Conservation (phyloP, 2,329 filamentous ascomycete species). For the Phaeophleospora eucalypticola region DNA sequence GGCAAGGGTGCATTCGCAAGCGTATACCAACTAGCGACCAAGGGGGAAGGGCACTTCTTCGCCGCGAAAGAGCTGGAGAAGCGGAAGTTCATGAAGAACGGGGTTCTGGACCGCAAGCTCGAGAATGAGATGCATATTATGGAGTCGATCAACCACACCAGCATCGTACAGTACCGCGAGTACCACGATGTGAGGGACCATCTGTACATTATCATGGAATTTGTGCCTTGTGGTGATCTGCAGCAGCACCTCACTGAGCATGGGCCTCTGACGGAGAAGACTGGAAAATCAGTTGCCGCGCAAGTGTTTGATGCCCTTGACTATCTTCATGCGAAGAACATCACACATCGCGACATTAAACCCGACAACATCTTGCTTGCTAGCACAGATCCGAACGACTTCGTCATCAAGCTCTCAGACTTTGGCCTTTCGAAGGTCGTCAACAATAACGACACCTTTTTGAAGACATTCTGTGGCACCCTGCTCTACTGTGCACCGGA, state of each 20-base stretch:
- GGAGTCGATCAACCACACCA: slow-evolving; percentile 74
- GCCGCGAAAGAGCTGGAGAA: slow-evolving; percentile 96
- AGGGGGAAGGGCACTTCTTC: slow-evolving; percentile 75
- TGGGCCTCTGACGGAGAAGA: slow-evolving; percentile 61
- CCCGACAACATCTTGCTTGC: slow-evolving; percentile 93
- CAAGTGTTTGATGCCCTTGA: slow-evolving; percentile 78
- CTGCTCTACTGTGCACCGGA: slow-evolving; percentile 94
- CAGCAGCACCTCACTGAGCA: slow-evolving; percentile 64
- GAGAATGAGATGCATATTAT: slow-evolving; percentile 98
- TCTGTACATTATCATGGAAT: slow-evolving; percentile 98
- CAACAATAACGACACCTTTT: slow-evolving; percentile 74
- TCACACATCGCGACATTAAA: slow-evolving; percentile 98
- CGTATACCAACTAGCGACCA: slow-evolving; percentile 85
- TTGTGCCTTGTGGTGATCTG: slow-evolving; percentile 75
- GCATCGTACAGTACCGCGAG: slow-evolving; percentile 89
- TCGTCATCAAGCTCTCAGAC: slow-evolving; percentile 87
- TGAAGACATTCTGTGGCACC: slow-evolving; percentile 95
- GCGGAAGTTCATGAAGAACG: slow-evolving; percentile 87
- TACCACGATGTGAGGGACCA: slow-evolving; percentile 76
- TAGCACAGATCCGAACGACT: slow-evolving; percentile 56
- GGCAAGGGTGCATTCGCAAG: slow-evolving; percentile 94
- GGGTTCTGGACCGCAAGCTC: slow-evolving; percentile 81
- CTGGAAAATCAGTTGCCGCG: slow-evolving; percentile 66
- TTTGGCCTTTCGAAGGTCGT: slow-evolving; percentile 96
- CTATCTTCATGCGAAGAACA: slow-evolving; percentile 81